Evolutionary conservation across 164 flowering plant species (phyloP).

Genomic region (Akebia trifoliata): DNA sequence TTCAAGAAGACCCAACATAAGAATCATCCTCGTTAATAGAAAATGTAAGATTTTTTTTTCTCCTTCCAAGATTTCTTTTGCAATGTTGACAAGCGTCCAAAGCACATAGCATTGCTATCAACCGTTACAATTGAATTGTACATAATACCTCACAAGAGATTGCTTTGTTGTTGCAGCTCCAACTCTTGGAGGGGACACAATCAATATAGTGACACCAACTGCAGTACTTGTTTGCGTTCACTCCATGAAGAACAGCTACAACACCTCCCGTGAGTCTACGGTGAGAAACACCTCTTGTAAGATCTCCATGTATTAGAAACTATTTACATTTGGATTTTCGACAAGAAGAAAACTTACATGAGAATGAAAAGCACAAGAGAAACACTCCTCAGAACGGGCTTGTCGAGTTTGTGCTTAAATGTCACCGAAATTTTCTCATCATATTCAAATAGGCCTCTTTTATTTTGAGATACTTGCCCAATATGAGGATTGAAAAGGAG

Average conservation of each 20-base stretch:
- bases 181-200: conserved; percentile 57
- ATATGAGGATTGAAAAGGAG: conserved; percentile 48
- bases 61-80: too few species aligned
- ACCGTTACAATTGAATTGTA: too few species aligned
- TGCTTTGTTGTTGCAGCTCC: conserved; percentile 61
- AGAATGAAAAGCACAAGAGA: conserved; percentile 44
- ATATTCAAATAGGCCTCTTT: conserved; percentile 45
- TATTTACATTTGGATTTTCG: not conserved
- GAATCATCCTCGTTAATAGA: too few species aligned
- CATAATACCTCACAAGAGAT: conserved; percentile 66
- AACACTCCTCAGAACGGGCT: conserved; percentile 42
- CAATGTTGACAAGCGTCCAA: too few species aligned
- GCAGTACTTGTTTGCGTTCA: conserved; percentile 50
- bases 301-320: not conserved
- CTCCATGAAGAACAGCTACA: conserved; percentile 39
- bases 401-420: conserved; percentile 54
- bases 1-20: too few species aligned
- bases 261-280: conserved; percentile 55
- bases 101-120: too few species aligned
- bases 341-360: conserved; percentile 41
- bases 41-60: too few species aligned
- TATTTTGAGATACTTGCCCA: conserved; percentile 28
- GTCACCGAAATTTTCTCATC: conserved; percentile 30
- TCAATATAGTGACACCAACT: conserved; percentile 61
- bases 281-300: conserved; percentile 2